Evolutionary conservation across 805 yeast species (phyloP).

Genomic region (Metschnikowia similis): DNA sequence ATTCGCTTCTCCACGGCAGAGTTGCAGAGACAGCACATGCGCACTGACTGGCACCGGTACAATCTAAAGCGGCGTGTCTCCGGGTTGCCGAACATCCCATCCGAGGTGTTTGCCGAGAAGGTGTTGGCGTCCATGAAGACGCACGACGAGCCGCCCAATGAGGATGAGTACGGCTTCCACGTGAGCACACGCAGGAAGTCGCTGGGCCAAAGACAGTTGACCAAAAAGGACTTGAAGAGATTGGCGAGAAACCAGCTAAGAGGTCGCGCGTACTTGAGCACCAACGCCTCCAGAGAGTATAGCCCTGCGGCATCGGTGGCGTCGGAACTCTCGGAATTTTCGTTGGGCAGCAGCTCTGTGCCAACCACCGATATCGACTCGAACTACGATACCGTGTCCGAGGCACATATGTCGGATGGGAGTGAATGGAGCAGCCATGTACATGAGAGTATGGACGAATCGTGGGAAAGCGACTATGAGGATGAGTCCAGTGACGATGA

Average conservation of each 20-base stretch:
- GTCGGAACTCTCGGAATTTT: conserved; percentile 53
- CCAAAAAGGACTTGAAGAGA: conserved; percentile 37
- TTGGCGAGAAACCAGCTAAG: conserved; percentile 13
- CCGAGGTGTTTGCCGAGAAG: conserved; percentile 60
- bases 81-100: conserved; percentile 41
- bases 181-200: conserved; percentile 27
- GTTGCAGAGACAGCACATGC: conserved; percentile 89
- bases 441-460: conserved; percentile 15
- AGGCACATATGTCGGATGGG: conserved; percentile 34
- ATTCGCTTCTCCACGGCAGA: conserved; percentile 79
- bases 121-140: conserved; percentile 31
- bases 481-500: conserved; percentile 29
- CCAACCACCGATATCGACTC: conserved; percentile 22
- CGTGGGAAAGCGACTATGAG: conserved; percentile 24
- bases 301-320: conserved; percentile 55
- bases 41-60: conserved; percentile 97
- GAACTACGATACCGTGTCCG: conserved; percentile 47
- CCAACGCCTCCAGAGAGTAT: conserved; percentile 29
- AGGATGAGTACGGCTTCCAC: conserved; percentile 54
- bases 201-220: conserved; percentile 27
- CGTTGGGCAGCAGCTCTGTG: conserved; percentile 42
- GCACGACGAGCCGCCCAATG: conserved; percentile 23
- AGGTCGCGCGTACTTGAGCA: conserved; percentile 16
- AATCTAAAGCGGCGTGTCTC: conserved; percentile 93
- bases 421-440: conserved; percentile 16